Base-by-base conservation (phyloP, 768 basidiomycete genomes). In the Amanita muscaria region DNA sequence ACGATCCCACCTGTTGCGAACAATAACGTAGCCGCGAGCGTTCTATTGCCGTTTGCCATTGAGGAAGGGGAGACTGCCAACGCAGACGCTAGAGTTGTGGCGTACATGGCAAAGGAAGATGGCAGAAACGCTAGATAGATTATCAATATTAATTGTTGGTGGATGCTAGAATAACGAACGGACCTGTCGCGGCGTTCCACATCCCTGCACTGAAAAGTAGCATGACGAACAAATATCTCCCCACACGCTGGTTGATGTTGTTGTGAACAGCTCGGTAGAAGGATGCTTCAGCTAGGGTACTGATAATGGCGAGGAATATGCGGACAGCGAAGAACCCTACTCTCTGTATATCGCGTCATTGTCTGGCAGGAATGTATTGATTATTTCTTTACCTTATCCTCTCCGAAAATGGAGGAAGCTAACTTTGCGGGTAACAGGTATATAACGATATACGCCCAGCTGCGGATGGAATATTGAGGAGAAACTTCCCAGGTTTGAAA, bases 401-500 rank as follows among this genome's bases (percentile, higher is more conserved):
- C 73, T 18, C 77, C 69, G 15, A 80, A 49, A 32, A 77, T 59
- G 42, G 64, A 62, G 3, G 63, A 64, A 11, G 80, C 70, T 9
- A 88, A 45, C 49, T 72, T 78, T 29, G 79, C 73, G 5, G 82
- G 80, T 0, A 81, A 60, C n/a, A 80, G 56, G 58, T 97, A 91
- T 12, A 96, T 58, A 30, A 90, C 58, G 46, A 96, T 77, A 63
- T 98, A 98, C 9, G 90, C 79, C 90, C 92, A 98, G 51, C 90
- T 93, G 51, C 96, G 73, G 51, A 99, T 80, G n/a, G 92, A 80
- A 58, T 83, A 96, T 42, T 73, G 66, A 9, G 96, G 92, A 7
- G 92, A 87, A 4, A 88, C 78, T 59, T 99, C 96, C 96, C 96
- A 99, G 0, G 96, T 98, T 64, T 98, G 94, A 62, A 99, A 97